phyloP scores from a whole-genome alignment of 1,284 basidiomycete species.

The Microbotryum silenes-acaulis region DNA sequence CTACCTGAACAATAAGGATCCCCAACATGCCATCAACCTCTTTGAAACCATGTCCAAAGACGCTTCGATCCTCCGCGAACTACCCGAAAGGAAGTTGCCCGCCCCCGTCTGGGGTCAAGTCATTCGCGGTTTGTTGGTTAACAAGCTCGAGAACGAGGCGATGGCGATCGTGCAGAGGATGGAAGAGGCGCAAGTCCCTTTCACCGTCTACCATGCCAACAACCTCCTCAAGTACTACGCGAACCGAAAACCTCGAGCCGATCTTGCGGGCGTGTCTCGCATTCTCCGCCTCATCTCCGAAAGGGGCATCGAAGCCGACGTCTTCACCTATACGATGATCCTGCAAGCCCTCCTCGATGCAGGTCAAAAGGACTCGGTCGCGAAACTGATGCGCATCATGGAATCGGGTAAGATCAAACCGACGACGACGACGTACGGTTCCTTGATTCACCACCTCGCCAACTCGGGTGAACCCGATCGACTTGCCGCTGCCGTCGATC shows the following conservation, averaged over 20 bases:
- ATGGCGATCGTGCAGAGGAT: constrained; percentile 18
- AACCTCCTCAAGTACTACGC: constrained; percentile 18
- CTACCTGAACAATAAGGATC: constrained; percentile 13
- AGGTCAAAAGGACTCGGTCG: constrained; percentile 22
- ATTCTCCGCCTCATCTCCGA: constrained; percentile 16
- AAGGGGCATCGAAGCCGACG: constrained; percentile 22
- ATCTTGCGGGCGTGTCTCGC: constrained; percentile 15
- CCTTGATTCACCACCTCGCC: constrained; percentile 21
- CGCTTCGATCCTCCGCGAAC: not conserved
- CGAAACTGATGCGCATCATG: constrained; percentile 26
- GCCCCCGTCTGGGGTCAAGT: constrained; percentile 8
- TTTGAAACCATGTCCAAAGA: constrained; percentile 13
- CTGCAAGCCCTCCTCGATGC: constrained; percentile 23
- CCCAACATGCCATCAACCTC: constrained; percentile 19
- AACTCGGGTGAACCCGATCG: constrained; percentile 14
- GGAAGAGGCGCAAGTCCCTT: constrained; percentile 8
- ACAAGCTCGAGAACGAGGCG: constrained; percentile 14
- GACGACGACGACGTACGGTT: constrained; percentile 25
- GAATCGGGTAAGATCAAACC: constrained; percentile 21
- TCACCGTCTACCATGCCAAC: constrained; percentile 18
- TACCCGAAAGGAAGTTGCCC: constrained; percentile 3
- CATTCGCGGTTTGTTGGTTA: constrained; percentile 16
- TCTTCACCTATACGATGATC: constrained; percentile 28
- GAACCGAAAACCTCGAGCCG: constrained; percentile 9
- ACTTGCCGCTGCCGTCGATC: constrained; percentile 22